Evolutionary conservation across 257 asterid genomes (phyloP), one percentile per base, ranked within the genome.

Genomic region (Coffea eugenioides): DNA sequence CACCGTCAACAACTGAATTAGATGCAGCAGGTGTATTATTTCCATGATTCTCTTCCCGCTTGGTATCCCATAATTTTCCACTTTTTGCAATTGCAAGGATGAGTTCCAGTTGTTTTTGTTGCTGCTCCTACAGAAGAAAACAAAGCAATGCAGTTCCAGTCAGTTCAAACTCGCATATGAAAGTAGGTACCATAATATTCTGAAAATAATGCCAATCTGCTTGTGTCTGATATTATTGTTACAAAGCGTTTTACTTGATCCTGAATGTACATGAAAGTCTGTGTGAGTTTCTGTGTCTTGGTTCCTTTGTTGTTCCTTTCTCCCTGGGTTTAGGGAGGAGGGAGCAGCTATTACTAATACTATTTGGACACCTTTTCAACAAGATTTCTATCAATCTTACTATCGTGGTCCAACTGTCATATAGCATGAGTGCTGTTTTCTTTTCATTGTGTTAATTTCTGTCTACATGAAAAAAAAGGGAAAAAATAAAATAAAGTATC

Each of bases 51-150:
- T 39, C 83, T 54, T 62, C 85, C 1, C 27, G 73, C 62, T 78
- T 82, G 84, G 79, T 77, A 71, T 82, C 88, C 86, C 84, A 80
- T 76, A 82, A 80, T 77, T 86, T 86, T 73, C 89, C 81, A 69
- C 79, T 74, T 77, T 82, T 88, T n/a, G 82, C 89, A 11, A 88
- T 86, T 66, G 89, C 88, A 70, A 92, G 92, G 80, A 93, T 90
- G 82, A 90, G 92, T 76, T 93, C 90, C 0, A 93, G 90, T 77
- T 91, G 97, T 83, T 93, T 93, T 69, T 92, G 92, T 71, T 92
- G 98, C 75, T 93, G 98, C 76, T 93, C 98, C 97, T 93, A 57
- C 82, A 82, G 57, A 77, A 77, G 48, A 76, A 74, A 77, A 77
- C 39, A 41, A 80, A 71, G 80, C 45, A 57, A 66, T 46, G 15